Percentiles rank a stretch among this genome's conserved stretches.
Evolutionary conservation across 805 yeast species (phyloP).

Genomic region (Zygosaccharomyces siamensis): DNA sequence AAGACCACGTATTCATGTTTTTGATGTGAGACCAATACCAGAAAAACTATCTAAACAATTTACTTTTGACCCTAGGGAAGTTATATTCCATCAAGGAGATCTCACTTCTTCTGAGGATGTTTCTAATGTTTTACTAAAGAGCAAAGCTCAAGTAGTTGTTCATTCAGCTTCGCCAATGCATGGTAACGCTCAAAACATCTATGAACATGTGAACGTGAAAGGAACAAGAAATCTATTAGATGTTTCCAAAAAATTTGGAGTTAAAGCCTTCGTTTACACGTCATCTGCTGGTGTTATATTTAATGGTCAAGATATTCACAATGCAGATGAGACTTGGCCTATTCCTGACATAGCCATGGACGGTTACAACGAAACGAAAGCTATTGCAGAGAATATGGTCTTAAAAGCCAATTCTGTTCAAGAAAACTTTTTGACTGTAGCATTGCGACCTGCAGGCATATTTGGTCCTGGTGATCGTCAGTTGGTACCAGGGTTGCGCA

Average conservation of each 20-base stretch:
- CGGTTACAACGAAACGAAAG: slow-evolving; percentile 93
- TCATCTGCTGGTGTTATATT: slow-evolving; percentile 97
- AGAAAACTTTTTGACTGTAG: slow-evolving; percentile 64
- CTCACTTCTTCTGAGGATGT: slow-evolving; percentile 72
- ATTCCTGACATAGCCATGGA: slow-evolving; percentile 92
- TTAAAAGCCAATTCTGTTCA: slow-evolving; percentile 62
- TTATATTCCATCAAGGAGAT: slow-evolving; percentile 74
- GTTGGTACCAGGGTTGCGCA: slow-evolving; percentile 85
- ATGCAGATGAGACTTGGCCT: slow-evolving; percentile 94
- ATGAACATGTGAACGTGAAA: slow-evolving; percentile 82
- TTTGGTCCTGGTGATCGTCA: slow-evolving; percentile 99
- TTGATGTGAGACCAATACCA: slow-evolving; percentile 88
- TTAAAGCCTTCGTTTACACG: slow-evolving; percentile 79
- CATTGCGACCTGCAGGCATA: slow-evolving; percentile 94
- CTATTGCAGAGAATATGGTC: slow-evolving; percentile 80
- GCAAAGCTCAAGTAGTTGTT: slow-evolving; percentile 71
- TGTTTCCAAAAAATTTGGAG: slow-evolving; percentile 48
- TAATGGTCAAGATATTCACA: slow-evolving; percentile 86
- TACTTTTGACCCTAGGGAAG: slow-evolving; percentile 58
- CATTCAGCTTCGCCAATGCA: slow-evolving; percentile 97
- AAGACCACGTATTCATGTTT: slow-evolving; percentile 71
- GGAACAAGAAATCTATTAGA: slow-evolving; percentile 77
- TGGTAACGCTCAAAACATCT: slow-evolving; percentile 75
- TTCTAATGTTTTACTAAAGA: slow-evolving; percentile 49
- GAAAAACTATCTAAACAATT: slow-evolving; percentile 63